phyloP scores from a whole-genome alignment of 129 eudicot genomes.

The Saussurea involucrata region DNA sequence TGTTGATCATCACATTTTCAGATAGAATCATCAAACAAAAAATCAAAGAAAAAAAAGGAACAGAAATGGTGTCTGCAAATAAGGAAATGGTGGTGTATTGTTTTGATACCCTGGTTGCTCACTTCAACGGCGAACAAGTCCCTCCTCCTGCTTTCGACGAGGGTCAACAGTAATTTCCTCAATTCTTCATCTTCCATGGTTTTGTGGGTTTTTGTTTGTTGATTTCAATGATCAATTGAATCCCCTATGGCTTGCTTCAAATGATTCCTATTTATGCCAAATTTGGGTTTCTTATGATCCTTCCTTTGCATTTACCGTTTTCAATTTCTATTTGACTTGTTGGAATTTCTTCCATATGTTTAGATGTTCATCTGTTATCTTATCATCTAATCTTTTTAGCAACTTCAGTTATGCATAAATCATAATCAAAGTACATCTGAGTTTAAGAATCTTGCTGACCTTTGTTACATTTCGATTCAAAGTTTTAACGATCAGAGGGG shows the following conservation, averaged over 20 bases:
- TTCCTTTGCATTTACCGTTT: background rate
- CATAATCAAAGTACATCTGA: background rate
- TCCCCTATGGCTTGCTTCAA: background rate
- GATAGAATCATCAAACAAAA: constrained; percentile 1
- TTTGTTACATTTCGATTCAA: background rate
- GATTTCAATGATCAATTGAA: background rate
- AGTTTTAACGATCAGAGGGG: background rate
- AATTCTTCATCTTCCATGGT: background rate
- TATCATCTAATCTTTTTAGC: background rate
- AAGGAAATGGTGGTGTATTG: constrained; percentile 74
- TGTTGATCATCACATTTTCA: constrained; percentile 11
- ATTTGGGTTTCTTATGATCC: background rate
- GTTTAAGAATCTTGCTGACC: background rate
- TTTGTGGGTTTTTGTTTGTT: background rate
- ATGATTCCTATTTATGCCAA: background rate
- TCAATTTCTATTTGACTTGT: background rate
- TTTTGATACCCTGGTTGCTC: constrained; percentile 69
- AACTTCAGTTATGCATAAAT: background rate
- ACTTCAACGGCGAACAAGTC: constrained; percentile 49
- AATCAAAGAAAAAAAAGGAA: background rate
- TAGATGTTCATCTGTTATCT: background rate
- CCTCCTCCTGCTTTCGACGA: constrained; percentile 78
- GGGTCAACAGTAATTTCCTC: constrained; percentile 51
- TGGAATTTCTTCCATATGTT: background rate
- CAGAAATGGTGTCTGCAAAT: constrained; percentile 65